These are phyloP conservation scores for Ophiostoma piceae DNA, from an alignment of 2,329 filamentous ascomycete species.

Conservation along the genomic window DNA sequence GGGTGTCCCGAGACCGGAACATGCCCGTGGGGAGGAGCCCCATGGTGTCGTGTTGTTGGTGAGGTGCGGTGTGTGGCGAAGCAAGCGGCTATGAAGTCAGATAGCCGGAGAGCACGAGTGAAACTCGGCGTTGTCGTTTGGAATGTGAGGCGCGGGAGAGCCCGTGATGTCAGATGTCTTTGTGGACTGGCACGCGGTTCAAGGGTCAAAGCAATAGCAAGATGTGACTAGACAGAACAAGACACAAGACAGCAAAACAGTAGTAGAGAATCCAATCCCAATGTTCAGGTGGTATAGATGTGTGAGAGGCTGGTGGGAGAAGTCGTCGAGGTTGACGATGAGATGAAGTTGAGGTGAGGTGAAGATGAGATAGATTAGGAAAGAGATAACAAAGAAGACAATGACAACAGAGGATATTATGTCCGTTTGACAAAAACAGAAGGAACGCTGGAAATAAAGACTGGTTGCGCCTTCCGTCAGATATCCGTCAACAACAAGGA, in stretches of 20 bases:
- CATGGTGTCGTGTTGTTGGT: constrained; percentile 37
- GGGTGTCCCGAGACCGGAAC: constrained; percentile 44
- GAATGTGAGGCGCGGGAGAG: constrained; percentile 18
- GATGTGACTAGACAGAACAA: not conserved
- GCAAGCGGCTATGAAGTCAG: not conserved
- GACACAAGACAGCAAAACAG: not conserved
- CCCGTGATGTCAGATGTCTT: constrained; percentile 9
- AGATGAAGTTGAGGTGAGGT: not conserved
- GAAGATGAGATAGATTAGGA: not conserved
- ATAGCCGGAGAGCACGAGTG: not conserved
- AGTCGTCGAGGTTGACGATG: not conserved
- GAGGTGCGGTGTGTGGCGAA: not conserved
- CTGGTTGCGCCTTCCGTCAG: constrained; percentile 4
- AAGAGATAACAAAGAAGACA: not conserved
- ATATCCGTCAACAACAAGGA: constrained; percentile 16
- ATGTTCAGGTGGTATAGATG: not conserved
- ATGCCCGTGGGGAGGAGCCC: constrained; percentile 39
- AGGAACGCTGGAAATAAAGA: not conserved
- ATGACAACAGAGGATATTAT: not conserved
- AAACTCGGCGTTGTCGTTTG: constrained; percentile 5
- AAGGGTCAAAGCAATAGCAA: not conserved
- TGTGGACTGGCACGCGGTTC: not conserved
- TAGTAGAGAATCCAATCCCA: not conserved
- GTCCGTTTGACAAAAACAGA: constrained; percentile 11
- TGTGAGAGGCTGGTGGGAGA: not conserved